Percentiles rank a stretch among this genome's conserved stretches.
Evolutionary conservation across 2,329 filamentous ascomycete species (phyloP).

Genomic region (Hirsutella minnesotensis): DNA sequence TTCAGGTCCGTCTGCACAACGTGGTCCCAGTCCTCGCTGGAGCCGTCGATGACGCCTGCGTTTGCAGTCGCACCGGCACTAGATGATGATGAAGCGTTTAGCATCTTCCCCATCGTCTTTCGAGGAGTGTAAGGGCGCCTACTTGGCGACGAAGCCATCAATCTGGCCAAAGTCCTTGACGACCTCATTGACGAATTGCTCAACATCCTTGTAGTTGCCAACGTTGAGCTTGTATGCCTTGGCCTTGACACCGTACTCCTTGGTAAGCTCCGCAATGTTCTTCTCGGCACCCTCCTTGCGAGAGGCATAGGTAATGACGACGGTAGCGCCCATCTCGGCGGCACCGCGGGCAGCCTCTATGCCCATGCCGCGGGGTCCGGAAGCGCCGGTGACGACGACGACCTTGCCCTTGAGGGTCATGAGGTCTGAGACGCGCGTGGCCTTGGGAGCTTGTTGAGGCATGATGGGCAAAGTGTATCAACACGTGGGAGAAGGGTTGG

Average conservation of each 20-base stretch:
- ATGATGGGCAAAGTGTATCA: constrained; percentile 25
- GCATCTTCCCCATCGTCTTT: too few relatives aligned
- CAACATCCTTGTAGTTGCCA: constrained; percentile 37
- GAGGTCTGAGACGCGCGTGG: constrained; percentile 48
- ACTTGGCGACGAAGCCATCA: constrained; percentile 67
- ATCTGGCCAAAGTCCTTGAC: constrained; percentile 62
- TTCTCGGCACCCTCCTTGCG: constrained; percentile 56
- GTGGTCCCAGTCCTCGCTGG: constrained; percentile 53
- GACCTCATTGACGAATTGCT: constrained; percentile 48
- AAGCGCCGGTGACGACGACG: constrained; percentile 58
- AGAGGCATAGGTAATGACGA: constrained; percentile 62
- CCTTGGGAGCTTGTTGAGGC: constrained; percentile 45
- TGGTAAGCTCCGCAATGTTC: constrained; percentile 51
- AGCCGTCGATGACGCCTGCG: constrained; percentile 54
- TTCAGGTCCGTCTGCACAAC: constrained; percentile 54
- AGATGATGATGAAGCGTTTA: too few relatives aligned
- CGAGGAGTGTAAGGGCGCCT: too few relatives aligned
- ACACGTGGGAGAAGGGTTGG: not conserved
- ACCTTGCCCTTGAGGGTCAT: constrained; percentile 65
- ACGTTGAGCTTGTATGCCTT: constrained; percentile 49
- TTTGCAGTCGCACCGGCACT: constrained; percentile 58
- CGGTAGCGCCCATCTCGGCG: constrained; percentile 58
- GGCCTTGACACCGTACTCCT: constrained; percentile 56
- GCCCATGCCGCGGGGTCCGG: constrained; percentile 58
- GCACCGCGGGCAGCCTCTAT: constrained; percentile 57